Conservation (phyloP, 805 yeast genomes). For the Millerozyma miso region DNA sequence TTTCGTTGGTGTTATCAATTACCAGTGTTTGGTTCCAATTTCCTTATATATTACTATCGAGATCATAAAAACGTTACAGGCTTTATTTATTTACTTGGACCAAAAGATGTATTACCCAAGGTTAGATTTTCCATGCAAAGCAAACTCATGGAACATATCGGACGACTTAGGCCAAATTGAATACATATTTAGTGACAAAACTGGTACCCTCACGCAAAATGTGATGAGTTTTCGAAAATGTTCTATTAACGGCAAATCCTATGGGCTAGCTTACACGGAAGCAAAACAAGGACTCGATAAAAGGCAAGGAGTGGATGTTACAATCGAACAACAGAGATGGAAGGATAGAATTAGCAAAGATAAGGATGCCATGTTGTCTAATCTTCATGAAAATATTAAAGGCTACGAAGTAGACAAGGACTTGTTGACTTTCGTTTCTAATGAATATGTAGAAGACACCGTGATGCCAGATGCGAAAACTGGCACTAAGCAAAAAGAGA, state of each 20-base stretch:
- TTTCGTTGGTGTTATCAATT: conserved; percentile 67
- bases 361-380: conserved; percentile 43
- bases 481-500: conserved; percentile 34
- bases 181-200: conserved; percentile 76
- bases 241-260: conserved; percentile 60
- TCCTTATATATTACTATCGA: conserved; percentile 77
- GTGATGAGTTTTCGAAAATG: conserved; percentile 81
- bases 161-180: conserved; percentile 85
- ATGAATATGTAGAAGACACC: conserved; percentile 54
- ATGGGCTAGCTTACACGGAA: conserved; percentile 75
- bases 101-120: conserved; percentile 62
- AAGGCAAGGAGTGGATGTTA: conserved; percentile 60
- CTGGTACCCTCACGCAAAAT: conserved; percentile 81
- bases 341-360: conserved; percentile 39
- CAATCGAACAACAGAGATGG: conserved; percentile 42
- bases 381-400: conserved; percentile 24
- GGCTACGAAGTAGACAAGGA: conserved; percentile 51
- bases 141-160: conserved; percentile 79
- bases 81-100: conserved; percentile 70
- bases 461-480: conserved; percentile 23
- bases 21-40: conserved; percentile 76
- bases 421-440: conserved; percentile 58
- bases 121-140: conserved; percentile 72
- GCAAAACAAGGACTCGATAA: conserved; percentile 70
- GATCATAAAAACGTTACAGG: conserved; percentile 73